Evolutionary conservation across 1,284 basidiomycete genomes (phyloP).

Genomic region (Cryptococcus sp.): DNA sequence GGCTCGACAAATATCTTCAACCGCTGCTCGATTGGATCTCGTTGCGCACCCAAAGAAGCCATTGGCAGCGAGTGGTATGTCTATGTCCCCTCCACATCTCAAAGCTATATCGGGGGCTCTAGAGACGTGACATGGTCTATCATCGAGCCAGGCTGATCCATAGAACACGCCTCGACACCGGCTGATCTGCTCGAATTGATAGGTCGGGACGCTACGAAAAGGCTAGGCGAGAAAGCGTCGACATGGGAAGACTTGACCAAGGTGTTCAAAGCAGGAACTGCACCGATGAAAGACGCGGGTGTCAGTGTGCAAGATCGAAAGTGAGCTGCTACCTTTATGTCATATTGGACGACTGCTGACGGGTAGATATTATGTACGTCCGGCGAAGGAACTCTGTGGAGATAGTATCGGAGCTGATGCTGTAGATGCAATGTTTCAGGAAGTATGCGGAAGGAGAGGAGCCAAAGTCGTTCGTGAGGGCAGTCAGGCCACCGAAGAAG

Average conservation of each 20-base stretch:
- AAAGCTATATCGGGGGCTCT: no score
- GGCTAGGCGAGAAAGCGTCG: constrained; percentile 26
- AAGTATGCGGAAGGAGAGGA: constrained; percentile 32
- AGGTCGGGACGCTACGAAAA: constrained; percentile 39
- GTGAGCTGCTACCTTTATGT: constrained; percentile 23
- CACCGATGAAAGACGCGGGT: constrained; percentile 30
- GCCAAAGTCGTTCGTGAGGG: constrained; percentile 26
- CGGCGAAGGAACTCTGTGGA: not conserved
- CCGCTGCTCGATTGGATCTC: not conserved
- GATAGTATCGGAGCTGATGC: no score
- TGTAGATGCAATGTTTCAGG: constrained; percentile 32
- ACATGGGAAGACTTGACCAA: constrained; percentile 36
- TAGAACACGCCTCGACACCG: constrained; percentile 29
- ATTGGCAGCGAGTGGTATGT: not conserved
- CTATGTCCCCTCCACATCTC: not conserved
- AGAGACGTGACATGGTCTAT: no score
- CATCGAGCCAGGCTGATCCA: not conserved
- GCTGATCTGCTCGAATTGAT: constrained; percentile 32
- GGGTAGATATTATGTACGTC: constrained; percentile 18
- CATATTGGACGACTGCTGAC: not conserved
- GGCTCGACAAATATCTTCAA: constrained; percentile 1
- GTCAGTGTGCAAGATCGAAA: constrained; percentile 33
- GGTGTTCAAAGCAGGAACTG: constrained; percentile 28
- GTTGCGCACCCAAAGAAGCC: not conserved
- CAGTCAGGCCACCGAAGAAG: constrained; percentile 36